Evolutionary conservation across 805 yeast species (phyloP).

Genomic region (Saturnispora besseyi): DNA sequence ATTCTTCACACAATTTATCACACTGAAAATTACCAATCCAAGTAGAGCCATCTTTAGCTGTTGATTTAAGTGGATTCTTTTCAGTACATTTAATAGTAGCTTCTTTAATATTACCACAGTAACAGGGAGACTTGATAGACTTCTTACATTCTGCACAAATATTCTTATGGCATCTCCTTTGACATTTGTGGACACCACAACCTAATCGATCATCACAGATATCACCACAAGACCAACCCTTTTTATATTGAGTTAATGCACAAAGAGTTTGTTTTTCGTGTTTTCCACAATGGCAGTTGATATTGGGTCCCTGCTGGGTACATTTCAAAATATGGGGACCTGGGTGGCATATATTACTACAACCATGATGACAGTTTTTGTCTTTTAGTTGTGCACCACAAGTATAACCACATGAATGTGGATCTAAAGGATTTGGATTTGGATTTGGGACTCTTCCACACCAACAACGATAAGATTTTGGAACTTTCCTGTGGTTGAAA

Average conservation of each 20-base stretch:
- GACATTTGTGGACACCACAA: conserved; percentile 64
- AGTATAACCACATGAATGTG: conserved; percentile 85
- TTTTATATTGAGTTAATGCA: conserved; percentile 54
- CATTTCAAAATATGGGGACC: conserved; percentile 77
- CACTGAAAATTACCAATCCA: conserved; percentile 52
- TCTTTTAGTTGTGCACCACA: conserved; percentile 36
- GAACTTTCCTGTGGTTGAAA: conserved; percentile 36
- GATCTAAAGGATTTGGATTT: conserved; percentile 43
- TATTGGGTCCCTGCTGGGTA: conserved; percentile 64
- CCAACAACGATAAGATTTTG: conserved; percentile 70
- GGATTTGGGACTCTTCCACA: conserved; percentile 77
- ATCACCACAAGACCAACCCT: conserved; percentile 61
- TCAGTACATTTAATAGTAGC: conserved; percentile 36
- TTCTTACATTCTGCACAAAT: conserved; percentile 68
- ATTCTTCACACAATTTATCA: conserved; percentile 33
- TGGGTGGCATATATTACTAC: conserved; percentile 74
- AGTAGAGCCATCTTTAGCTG: conserved; percentile 10
- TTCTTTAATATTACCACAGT: conserved; percentile 57
- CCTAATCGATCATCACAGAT: conserved; percentile 57
- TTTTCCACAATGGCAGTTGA: conserved; percentile 70
- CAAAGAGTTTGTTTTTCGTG: conserved; percentile 61
- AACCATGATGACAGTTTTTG: conserved; percentile 60
- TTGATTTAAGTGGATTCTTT: conserved; percentile 29
- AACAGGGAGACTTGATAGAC: conserved; percentile 45
- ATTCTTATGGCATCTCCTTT: conserved; percentile 63